phyloP scores from a whole-genome alignment of 139 green algal species.

The Chlorella sp. region DNA sequence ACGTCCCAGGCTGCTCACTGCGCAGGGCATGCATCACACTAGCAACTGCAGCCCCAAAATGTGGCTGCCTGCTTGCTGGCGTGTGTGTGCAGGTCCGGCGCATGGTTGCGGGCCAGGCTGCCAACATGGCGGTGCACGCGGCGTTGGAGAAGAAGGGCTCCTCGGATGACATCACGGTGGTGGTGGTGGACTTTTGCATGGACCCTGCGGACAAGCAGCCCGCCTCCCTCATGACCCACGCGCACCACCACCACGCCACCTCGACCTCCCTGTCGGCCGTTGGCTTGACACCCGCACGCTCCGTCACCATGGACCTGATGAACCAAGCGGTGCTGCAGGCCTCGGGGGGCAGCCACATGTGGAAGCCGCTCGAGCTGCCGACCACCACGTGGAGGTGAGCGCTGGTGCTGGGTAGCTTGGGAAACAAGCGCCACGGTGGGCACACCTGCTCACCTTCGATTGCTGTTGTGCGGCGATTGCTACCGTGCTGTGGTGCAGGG shows the following conservation, averaged over 20 bases:
- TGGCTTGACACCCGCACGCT: no score
- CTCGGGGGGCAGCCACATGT: background rate
- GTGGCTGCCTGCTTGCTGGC: background rate
- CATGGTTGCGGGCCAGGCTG: constrained; percentile 20
- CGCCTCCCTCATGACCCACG: background rate
- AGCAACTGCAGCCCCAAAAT: background rate
- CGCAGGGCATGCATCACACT: background rate
- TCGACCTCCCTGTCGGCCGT: no score
- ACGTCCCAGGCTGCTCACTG: background rate
- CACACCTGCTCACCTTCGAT: no score
- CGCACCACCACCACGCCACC: no score
- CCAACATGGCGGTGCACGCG: constrained; percentile 17
- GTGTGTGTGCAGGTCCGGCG: constrained; percentile 10
- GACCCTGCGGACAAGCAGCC: constrained; percentile 4
- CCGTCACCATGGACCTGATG: no score
- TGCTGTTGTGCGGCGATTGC: no score
- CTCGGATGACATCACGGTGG: constrained; percentile 51
- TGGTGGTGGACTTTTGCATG: constrained; percentile 34
- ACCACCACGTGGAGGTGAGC: background rate
- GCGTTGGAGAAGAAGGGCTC: constrained; percentile 42
- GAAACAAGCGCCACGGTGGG: no score
- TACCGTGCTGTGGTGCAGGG: no score
- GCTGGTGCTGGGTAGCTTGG: no score
- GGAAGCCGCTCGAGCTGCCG: background rate
- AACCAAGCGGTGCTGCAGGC: no score